Conservation (phyloP, 352 stramenopile genomes). For the Phytopythium delawarense region DNA sequence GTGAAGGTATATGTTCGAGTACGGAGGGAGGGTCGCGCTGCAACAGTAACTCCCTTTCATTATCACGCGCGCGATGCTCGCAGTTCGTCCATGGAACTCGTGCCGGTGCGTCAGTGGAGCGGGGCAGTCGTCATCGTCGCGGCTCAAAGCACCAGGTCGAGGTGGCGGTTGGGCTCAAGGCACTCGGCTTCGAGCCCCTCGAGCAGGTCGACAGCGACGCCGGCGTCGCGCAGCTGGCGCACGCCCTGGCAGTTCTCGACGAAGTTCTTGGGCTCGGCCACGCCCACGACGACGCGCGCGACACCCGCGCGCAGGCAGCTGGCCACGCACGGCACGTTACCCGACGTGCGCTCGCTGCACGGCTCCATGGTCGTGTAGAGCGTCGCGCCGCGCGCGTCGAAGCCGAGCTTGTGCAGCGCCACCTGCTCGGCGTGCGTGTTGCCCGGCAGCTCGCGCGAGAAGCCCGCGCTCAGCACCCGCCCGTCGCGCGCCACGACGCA, state of each 20-base stretch:
- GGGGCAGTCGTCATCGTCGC: no score
- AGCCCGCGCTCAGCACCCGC: slow-evolving; percentile 62
- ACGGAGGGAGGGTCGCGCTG: background rate
- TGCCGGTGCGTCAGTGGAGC: no score
- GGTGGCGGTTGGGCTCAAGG: slow-evolving; percentile 64
- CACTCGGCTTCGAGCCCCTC: slow-evolving; percentile 71
- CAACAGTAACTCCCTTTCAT: background rate
- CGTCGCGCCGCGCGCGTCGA: slow-evolving; percentile 54
- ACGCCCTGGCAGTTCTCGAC: slow-evolving; percentile 76
- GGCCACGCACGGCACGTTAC: slow-evolving; percentile 78
- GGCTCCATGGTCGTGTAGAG: slow-evolving; percentile 91
- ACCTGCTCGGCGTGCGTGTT: slow-evolving; percentile 90
- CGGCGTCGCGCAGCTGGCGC: slow-evolving; percentile 55
- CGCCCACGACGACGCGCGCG: slow-evolving; percentile 71
- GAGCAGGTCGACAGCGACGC: slow-evolving; percentile 68
- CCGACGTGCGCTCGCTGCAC: slow-evolving; percentile 82
- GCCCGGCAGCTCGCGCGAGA: slow-evolving; percentile 79
- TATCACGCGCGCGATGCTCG: background rate
- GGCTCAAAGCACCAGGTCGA: slow-evolving; percentile 54
- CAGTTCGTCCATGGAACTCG: background rate
- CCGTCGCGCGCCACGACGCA: slow-evolving; percentile 69
- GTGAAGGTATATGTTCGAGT: background rate
- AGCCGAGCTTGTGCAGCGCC: slow-evolving; percentile 75
- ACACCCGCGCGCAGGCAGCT: slow-evolving; percentile 70
- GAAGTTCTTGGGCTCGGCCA: slow-evolving; percentile 87